Base-by-base conservation (phyloP, 345 rosid species). In the Pseudoturritis turrita region DNA sequence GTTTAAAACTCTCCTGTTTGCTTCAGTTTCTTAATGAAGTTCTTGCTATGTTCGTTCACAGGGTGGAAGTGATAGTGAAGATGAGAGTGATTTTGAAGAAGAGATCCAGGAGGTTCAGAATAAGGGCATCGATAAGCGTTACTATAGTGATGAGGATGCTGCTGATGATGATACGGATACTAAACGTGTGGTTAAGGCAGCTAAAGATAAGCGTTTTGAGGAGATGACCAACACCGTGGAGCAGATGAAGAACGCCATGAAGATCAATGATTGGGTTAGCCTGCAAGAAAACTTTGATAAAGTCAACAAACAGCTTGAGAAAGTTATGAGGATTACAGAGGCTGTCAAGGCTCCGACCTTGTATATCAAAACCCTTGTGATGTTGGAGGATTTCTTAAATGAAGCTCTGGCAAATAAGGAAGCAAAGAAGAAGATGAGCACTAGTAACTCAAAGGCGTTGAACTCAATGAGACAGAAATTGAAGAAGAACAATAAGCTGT, bases 211-310 rank as follows among this genome's bases (percentile, higher is more conserved):
- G 69, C 83, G 99, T 3, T 86, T 84, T 45, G 97, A 91, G 58
- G 99, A 95, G 86, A 86, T 95, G 97, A 65, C 63, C 0, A 69
- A 77, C 18, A 89, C 93, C 0, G 85, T 87, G 4, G 99, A 88
- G 36, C 91, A 86, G 76, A 95, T 95, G 84, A 91, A 88, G 83
- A 95, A 95, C 73, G 93, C 92, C 4, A 86, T 91, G 88, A 91
- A 91, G 81, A 95, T 95, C 69, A 95, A 95, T 69, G 99, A 95
- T 28, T 95, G 99, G 97, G 96, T 91, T 29, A 87, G 86, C 74
- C 74, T 95, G 56, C 90, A 82, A 41, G 99, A 95, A 55, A 84
- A 86, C 66, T 95, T 95, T 50, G 99, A 95, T 56, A 95, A 95
- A 74, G 74, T 91, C 0, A 95, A 95, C 73, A 95, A 91, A 57